Percentiles rank a stretch among this genome's conserved stretches.
phyloP scores from a whole-genome alignment of 2,329 filamentous ascomycete genomes.

The Pseudogymnoascus sp. region DNA sequence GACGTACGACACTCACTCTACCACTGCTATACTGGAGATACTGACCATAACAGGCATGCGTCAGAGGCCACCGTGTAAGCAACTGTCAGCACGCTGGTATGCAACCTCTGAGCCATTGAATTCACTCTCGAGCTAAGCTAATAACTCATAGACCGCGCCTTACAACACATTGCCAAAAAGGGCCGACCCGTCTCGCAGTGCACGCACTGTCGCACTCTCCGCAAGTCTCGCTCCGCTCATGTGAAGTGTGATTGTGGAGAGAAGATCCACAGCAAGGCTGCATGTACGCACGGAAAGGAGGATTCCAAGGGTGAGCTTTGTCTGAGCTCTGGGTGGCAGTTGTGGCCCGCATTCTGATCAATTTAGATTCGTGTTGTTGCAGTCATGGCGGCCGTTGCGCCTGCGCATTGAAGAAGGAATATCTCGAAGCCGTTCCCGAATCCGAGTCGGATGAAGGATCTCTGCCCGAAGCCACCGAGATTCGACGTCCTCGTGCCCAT shows the following conservation, averaged over 20 bases:
- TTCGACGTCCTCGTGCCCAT: slow-evolving; percentile 49
- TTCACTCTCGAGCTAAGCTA: slow-evolving; percentile 14
- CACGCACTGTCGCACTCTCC: slow-evolving; percentile 88
- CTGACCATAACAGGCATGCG: slow-evolving; percentile 44
- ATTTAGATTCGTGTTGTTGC: slow-evolving; percentile 58
- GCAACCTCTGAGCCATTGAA: slow-evolving; percentile 30
- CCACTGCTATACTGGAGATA: neutral
- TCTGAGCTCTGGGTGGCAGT: slow-evolving; percentile 17
- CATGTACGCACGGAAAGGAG: slow-evolving; percentile 53
- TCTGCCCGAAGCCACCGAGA: slow-evolving; percentile 32
- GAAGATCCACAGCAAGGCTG: slow-evolving; percentile 59
- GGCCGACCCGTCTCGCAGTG: slow-evolving; percentile 97
- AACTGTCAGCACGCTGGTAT: slow-evolving; percentile 93
- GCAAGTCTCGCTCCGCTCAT: slow-evolving; percentile 91
- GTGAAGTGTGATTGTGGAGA: slow-evolving; percentile 93
- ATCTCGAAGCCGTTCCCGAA: slow-evolving; percentile 55
- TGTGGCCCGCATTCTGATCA: slow-evolving; percentile 23
- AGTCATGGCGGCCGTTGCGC: slow-evolving; percentile 61
- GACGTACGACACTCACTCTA: slow-evolving; percentile 47
- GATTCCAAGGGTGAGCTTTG: slow-evolving; percentile 31
- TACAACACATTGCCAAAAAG: slow-evolving; percentile 96
- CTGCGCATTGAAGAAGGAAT: slow-evolving; percentile 56
- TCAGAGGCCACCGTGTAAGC: slow-evolving; percentile 96
- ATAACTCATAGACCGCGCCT: slow-evolving; percentile 62
- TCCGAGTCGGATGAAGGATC: slow-evolving; percentile 49